Base-by-base conservation (phyloP, 148 eudicot genomes). In the Chenopodium berlandieri region DNA sequence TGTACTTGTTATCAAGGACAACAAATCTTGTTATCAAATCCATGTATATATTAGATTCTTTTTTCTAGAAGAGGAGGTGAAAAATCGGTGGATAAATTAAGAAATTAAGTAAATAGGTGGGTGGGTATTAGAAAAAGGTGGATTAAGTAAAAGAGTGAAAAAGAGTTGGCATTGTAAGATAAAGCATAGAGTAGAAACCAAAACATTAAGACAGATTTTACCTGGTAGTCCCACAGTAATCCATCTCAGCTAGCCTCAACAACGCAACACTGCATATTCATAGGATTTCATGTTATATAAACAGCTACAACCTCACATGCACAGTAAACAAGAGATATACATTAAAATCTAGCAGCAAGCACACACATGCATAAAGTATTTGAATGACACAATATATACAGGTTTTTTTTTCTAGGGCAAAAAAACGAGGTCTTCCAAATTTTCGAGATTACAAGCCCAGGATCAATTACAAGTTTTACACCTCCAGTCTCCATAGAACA, bases 151-250 rank as follows among this genome's bases (percentile, higher is more conserved):
- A 6, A 40, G 44, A 40, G 44, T 40, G 44, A 40, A 40, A 40
- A 40, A 40, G 44, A 40, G 44, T 40, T 5, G 6, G 7, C 44
- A 40, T 40, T 40, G 44, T 6, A 40, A 40, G 44, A 40, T 40
- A 40, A 40, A 40, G 44, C 44, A 40, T 31, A 30, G 7, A 4
- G 14, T 46, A 72, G 54, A 74, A 74, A 19, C 19, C 37, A 12
- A 52, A 27, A 14, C 9, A 62, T 23, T 37, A 20, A 44, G 13
- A 50, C 20, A 67, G 63, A 14, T 20, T 30, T 34, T 91, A 96
- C 98, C 99, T 96, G 81, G 98, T 96, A 85, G 99, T 96, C 71
- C 99, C 98, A 87, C 91, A 90, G 77, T 94, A 94, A 69, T 92
- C 95, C 99, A 96, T 92, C 89, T 89, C 88, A 30, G 98, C 95